Conservation (phyloP, 1,139 yeast species). For the Diutina neorugosa region DNA sequence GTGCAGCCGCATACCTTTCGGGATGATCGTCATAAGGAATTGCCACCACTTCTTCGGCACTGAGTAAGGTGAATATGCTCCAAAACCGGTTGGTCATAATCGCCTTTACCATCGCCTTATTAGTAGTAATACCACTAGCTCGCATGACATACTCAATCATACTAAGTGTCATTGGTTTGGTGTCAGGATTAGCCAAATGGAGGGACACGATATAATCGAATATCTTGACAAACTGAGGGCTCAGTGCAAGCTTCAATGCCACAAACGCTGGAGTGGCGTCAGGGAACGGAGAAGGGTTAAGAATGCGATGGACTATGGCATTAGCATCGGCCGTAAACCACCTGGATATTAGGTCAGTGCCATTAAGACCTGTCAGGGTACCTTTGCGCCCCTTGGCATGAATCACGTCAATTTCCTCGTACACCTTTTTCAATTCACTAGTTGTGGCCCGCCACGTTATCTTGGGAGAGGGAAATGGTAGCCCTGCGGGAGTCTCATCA, state of each 20-base stretch:
- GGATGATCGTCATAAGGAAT: not conserved
- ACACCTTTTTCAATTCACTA: not conserved
- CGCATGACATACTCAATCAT: not conserved
- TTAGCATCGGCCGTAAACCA: not conserved
- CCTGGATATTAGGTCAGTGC: not conserved
- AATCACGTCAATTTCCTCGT: not conserved
- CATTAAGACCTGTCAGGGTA: not conserved
- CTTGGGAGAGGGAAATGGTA: not conserved
- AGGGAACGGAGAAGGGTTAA: not conserved
- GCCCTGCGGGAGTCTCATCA: not conserved
- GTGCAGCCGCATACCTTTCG: not conserved
- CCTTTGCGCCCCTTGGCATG: not conserved
- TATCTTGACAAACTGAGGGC: not conserved
- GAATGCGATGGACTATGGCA: not conserved
- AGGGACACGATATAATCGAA: not conserved
- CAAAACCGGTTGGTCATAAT: not conserved
- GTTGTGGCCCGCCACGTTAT: not conserved
- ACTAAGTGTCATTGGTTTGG: not conserved
- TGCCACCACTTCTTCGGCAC: not conserved
- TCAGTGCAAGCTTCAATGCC: not conserved
- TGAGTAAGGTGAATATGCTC: not conserved
- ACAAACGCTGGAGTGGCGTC: not conserved
- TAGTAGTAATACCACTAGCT: not conserved
- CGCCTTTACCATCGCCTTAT: not conserved
- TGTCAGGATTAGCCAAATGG: not conserved